Evolutionary conservation across 1,139 yeast genomes (phyloP).

Genomic region (Hyphopichia buzzinii): DNA sequence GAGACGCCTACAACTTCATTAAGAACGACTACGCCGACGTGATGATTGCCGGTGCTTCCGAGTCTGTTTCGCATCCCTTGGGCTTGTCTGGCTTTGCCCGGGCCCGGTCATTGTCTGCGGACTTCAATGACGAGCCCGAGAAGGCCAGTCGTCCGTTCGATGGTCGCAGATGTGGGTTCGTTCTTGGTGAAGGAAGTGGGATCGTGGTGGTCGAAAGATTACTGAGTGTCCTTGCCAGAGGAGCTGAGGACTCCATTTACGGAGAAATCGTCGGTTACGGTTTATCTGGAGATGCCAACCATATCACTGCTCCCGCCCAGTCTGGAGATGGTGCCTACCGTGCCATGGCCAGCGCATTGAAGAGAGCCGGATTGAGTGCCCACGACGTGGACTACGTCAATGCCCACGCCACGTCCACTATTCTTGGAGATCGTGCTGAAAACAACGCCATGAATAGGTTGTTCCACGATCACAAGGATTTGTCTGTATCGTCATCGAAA

Average conservation of each 20-base stretch:
- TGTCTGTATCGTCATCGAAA: constrained; percentile 75
- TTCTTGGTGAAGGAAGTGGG: constrained; percentile 92
- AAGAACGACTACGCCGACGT: constrained; percentile 77
- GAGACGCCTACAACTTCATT: constrained; percentile 86
- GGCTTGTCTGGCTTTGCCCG: constrained; percentile 91
- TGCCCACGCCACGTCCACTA: constrained; percentile 96
- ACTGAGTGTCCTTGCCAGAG: constrained; percentile 70
- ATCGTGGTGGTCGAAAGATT: constrained; percentile 71
- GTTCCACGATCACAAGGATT: constrained; percentile 31
- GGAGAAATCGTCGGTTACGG: constrained; percentile 90
- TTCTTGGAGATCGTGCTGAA: constrained; percentile 87
- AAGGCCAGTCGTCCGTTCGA: constrained; percentile 90
- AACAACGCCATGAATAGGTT: constrained; percentile 65
- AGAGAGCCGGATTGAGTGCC: constrained; percentile 42
- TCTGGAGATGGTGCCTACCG: constrained; percentile 82
- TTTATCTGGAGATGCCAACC: constrained; percentile 85
- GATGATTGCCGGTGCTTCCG: constrained; percentile 92
- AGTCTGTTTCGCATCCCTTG: constrained; percentile 81
- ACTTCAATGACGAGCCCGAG: constrained; percentile 57
- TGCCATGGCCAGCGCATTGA: constrained; percentile 78
- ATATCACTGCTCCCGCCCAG: constrained; percentile 86
- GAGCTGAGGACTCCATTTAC: constrained; percentile 55
- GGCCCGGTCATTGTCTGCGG: constrained; percentile 75
- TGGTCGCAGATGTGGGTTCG: constrained; percentile 75
- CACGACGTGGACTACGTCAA: constrained; percentile 69